phyloP scores from a whole-genome alignment of 352 stramenopile species.

The Globisporangium perplexum region DNA sequence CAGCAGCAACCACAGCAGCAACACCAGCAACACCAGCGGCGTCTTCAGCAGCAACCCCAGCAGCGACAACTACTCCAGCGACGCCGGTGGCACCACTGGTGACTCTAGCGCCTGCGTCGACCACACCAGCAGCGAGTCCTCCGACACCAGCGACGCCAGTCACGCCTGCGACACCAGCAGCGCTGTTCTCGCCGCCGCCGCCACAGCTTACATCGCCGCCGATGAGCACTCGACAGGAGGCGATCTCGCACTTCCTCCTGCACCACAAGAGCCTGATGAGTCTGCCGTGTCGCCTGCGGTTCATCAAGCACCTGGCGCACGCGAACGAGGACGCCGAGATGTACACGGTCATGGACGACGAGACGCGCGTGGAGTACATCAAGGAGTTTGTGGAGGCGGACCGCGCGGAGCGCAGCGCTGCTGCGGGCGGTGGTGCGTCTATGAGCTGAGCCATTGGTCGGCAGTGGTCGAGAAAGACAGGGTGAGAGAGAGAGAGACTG shows the following conservation, averaged over 20 bases:
- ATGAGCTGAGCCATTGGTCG: too few species aligned
- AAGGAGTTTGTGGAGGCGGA: slow-evolving; percentile 24
- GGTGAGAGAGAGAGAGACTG: too few species aligned
- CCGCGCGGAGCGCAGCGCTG: neutral
- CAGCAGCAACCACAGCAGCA: too few species aligned
- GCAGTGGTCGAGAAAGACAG: too few species aligned
- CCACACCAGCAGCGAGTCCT: neutral
- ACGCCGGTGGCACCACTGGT: neutral
- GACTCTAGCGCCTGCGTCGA: neutral
- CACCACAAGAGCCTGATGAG: slow-evolving; percentile 34
- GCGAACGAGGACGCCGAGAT: slow-evolving; percentile 31
- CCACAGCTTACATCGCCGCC: neutral
- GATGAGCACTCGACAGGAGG: slow-evolving; percentile 24
- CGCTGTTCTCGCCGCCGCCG: neutral
- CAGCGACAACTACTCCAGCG: neutral
- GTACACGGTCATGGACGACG: slow-evolving; percentile 43
- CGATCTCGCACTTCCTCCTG: slow-evolving; percentile 31
- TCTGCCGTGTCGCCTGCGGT: slow-evolving; percentile 19
- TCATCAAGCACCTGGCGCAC: slow-evolving; percentile 37
- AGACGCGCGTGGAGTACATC: slow-evolving; percentile 38
- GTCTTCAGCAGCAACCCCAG: neutral
- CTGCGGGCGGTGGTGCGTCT: neutral
- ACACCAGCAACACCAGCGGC: neutral
- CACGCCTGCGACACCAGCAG: too few species aligned
- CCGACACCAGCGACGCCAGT: neutral